These are phyloP conservation scores for Globisporangium acanthophoron DNA, from an alignment of 352 stramenopile genomes.

Conservation along the genomic window DNA sequence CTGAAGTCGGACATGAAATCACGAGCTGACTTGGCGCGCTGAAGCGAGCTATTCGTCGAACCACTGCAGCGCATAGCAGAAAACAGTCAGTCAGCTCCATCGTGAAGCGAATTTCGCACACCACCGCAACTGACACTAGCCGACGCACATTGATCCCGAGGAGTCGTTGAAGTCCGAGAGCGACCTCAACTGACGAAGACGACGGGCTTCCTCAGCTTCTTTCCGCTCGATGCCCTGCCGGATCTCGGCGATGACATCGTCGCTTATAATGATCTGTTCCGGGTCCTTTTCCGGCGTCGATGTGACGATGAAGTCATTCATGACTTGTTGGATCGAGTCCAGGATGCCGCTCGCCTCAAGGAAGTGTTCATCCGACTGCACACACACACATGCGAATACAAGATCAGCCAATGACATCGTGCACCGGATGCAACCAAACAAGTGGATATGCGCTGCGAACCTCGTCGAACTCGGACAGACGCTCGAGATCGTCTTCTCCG, in stretches of 20 bases:
- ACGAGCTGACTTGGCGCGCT: conserved; percentile 35
- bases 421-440: background rate
- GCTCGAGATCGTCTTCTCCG: conserved; percentile 48
- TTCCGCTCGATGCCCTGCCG: conserved; percentile 31
- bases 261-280: conserved; percentile 57
- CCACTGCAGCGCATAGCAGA: background rate
- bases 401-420: background rate
- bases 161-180: conserved; percentile 16
- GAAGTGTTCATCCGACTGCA: conserved; percentile 64
- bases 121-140: too few relatives aligned
- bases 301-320: conserved; percentile 49
- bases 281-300: conserved; percentile 22
- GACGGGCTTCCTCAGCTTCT: conserved; percentile 21
- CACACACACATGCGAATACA: background rate
- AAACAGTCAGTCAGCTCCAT: background rate
- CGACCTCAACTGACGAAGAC: conserved; percentile 23
- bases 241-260: conserved; percentile 69
- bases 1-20: conserved; percentile 33
- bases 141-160: conserved; percentile 6
- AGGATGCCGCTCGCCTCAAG: conserved; percentile 71
- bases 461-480: conserved; percentile 68
- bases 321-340: conserved; percentile 78
- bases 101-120: background rate
- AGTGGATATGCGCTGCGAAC: conserved; percentile 17
- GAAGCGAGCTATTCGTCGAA: conserved; percentile 3